Percentiles rank a stretch among this genome's conserved stretches.
Evolutionary conservation across 257 asterid genomes (phyloP).

Genomic region (Nicotiana sylvestris): DNA sequence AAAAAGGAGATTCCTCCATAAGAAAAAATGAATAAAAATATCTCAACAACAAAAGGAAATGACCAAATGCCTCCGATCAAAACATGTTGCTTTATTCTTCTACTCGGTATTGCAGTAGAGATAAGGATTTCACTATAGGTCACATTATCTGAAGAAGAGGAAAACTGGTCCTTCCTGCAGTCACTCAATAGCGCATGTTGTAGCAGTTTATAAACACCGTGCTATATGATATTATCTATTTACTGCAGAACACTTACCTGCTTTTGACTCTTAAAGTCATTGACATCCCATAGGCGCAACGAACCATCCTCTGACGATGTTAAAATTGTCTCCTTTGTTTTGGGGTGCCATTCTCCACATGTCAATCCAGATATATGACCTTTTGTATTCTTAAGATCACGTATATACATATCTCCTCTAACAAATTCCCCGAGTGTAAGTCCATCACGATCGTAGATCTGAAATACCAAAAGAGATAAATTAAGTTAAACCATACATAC

Average conservation of each 20-base stretch:
- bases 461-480: slow-evolving; percentile 20
- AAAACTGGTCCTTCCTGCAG: neutral
- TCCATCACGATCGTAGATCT: slow-evolving; percentile 98
- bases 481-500: slow-evolving; percentile 14
- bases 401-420: slow-evolving; percentile 96
- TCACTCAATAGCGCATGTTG: neutral
- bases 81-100: neutral
- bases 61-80: neutral
- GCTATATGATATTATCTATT: neutral
- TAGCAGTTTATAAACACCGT: neutral
- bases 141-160: neutral
- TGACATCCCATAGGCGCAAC: slow-evolving; percentile 89
- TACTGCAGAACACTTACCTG: slow-evolving; percentile 53
- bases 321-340: slow-evolving; percentile 75
- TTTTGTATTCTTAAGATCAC: slow-evolving; percentile 93
- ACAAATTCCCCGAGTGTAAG: slow-evolving; percentile 88
- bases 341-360: slow-evolving; percentile 97
- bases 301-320: slow-evolving; percentile 99
- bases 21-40: neutral
- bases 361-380: slow-evolving; percentile 97
- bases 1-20: neutral
- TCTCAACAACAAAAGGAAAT: neutral
- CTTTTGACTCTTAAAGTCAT: slow-evolving; percentile 85
- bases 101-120: neutral
- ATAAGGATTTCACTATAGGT: neutral